phyloP scores from a whole-genome alignment of 2,329 filamentous ascomycete genomes.

The Penicillium sp. region DNA sequence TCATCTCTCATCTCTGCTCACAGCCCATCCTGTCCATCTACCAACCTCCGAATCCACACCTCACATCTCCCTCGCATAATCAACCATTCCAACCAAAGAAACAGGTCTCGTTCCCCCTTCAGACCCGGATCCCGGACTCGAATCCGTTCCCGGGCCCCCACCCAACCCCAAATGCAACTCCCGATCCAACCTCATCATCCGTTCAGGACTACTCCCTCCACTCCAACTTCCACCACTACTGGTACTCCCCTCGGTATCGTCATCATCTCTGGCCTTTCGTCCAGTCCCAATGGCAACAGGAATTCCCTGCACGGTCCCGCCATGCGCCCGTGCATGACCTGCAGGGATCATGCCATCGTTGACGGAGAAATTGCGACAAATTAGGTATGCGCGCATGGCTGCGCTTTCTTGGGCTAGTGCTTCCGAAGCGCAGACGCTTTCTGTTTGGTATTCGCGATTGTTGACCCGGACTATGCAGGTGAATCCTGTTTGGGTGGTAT shows the following conservation, averaged over 20 bases:
- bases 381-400: conserved; percentile 94
- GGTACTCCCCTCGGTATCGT: conserved; percentile 44
- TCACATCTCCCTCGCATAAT: conserved; percentile 3
- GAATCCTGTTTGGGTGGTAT: conserved; percentile 72
- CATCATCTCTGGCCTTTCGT: conserved; percentile 50
- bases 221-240: conserved; percentile 53
- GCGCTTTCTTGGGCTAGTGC: conserved; percentile 86
- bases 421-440: conserved; percentile 79
- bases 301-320: conserved; percentile 59
- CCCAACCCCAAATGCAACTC: neutral
- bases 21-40: neutral
- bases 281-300: conserved; percentile 66
- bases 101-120: conserved; percentile 1
- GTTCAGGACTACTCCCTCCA: conserved; percentile 56
- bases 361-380: conserved; percentile 95
- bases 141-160: neutral
- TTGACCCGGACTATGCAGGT: conserved; percentile 93
- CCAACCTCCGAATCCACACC: neutral
- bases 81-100: neutral
- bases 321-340: conserved; percentile 56
- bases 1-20: neutral
- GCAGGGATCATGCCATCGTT: conserved; percentile 83
- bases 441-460: conserved; percentile 93
- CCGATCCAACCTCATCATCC: conserved; percentile 1
- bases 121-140: neutral